Evolutionary conservation across 495 filamentous ascomycete genomes (phyloP), one percentile per base, ranked within the genome.

Genomic region (Aspergillus heteromorphus): DNA sequence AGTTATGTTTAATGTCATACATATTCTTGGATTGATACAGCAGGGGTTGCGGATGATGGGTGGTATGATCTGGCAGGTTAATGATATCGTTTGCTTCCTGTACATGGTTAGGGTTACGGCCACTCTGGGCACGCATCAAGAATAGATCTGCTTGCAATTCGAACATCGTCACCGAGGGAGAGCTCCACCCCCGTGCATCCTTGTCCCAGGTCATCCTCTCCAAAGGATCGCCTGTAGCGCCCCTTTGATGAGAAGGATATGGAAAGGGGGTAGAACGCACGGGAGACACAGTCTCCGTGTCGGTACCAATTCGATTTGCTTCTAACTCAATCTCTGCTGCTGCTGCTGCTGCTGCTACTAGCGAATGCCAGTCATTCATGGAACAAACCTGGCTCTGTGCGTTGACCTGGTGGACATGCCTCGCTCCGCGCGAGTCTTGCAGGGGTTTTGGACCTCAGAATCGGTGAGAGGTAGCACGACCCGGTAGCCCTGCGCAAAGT

Each of bases 141-240:
- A 27, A 27, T 3, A 27, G 23, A 27, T 27, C n/a, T n/a, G n/a
- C n/a, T n/a, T n/a, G 7, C 23, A 27, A 27, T 27, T 27, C 23
- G 23, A 27, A 27, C 23, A 7, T 27, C 23, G 23, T 27, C 7
- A 7, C 3, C 23, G 7, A 27, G 3, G 23, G 23, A 27, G 4
- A 27, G 23, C 34, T 34, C 31, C 31, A 4, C 11, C 13, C 8
- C 13, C 34, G 11, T 38, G 34, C 34, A 38, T 31, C 10, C 19
- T 36, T 40, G 11, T 48, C 21, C 53, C 40, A 19, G 30, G 36
- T 13, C 47, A 56, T 74, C 73, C 72, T 76, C 73, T 73, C 72
- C 66, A 71, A 76, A 58, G 65, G 68, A 53, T 49, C 68, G 66
- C 72, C 57, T 75, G 54, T 72, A 76, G 71, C 67, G 70, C 48